Evolutionary conservation across 2,329 filamentous ascomycete species (phyloP).

Genomic region (Ophiostoma piceae): DNA sequence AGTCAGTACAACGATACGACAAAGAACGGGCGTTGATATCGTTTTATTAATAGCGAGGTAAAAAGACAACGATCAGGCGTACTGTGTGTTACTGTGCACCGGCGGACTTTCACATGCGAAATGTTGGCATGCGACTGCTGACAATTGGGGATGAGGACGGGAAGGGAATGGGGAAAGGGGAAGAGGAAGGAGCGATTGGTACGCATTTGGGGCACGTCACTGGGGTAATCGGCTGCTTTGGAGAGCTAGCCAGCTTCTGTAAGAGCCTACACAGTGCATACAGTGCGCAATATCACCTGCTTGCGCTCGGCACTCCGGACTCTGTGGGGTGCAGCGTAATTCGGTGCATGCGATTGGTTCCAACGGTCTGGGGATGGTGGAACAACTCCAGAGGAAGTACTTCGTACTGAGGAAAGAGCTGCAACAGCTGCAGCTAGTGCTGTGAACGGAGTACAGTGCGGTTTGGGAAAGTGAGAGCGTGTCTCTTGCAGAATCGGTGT

Average conservation of each 20-base stretch:
- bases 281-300: slow-evolving; percentile 4
- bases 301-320: slow-evolving; percentile 11
- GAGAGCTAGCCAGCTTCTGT: background rate
- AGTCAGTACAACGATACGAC: background rate
- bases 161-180: slow-evolving; percentile 1
- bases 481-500: background rate
- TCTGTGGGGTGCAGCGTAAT: slow-evolving; percentile 22
- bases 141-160: slow-evolving; percentile 3
- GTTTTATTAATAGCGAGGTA: slow-evolving; percentile 4
- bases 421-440: background rate
- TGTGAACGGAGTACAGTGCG: slow-evolving; percentile 3
- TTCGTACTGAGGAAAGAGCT: too few relatives aligned
- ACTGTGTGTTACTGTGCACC: slow-evolving; percentile 1
- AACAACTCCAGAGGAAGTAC: background rate
- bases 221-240: slow-evolving; percentile 3
- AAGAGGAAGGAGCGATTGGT: background rate
- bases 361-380: background rate
- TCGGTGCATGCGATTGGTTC: slow-evolving; percentile 21
- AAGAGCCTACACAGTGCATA: slow-evolving; percentile 10
- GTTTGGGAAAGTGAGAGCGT: background rate
- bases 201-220: background rate
- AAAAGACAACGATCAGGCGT: background rate
- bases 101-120: slow-evolving; percentile 18
- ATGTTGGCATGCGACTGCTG: background rate
- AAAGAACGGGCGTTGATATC: slow-evolving; percentile 10